A percentile compares a stretch with the other conserved stretches of the same genome.
These are phyloP conservation scores for Auriculariales sp. DNA, from an alignment of 768 basidiomycete species.

Conservation along the genomic window DNA sequence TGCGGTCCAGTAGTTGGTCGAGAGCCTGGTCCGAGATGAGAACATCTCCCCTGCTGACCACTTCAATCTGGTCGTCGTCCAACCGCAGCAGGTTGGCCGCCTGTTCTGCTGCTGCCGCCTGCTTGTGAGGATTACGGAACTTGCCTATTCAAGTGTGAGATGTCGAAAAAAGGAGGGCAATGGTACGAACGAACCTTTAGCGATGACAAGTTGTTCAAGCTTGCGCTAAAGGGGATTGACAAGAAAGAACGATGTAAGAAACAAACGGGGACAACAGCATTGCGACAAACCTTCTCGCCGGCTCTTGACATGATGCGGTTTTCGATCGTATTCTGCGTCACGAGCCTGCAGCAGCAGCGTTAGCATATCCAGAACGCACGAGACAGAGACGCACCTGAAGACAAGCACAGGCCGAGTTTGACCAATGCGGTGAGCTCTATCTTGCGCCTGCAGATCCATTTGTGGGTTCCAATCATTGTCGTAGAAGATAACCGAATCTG, in stretches of 20 bases:
- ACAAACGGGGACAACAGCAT: not conserved
- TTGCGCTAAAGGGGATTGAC: constrained; percentile 44
- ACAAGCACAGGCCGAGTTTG: constrained; percentile 85
- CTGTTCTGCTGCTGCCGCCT: constrained; percentile 64
- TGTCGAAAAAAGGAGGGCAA: not conserved
- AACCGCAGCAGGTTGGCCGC: constrained; percentile 62
- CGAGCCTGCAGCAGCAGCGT: constrained; percentile 28
- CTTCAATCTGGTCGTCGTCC: constrained; percentile 81
- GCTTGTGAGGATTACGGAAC: constrained; percentile 61
- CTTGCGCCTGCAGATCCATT: constrained; percentile 93
- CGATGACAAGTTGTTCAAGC: constrained; percentile 90
- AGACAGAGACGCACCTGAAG: constrained; percentile 32
- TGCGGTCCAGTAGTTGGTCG: constrained; percentile 65
- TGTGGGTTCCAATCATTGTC: constrained; percentile 93
- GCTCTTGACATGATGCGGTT: constrained; percentile 84
- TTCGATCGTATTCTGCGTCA: constrained; percentile 82
- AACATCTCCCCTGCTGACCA: constrained; percentile 57
- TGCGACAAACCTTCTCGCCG: too few species aligned
- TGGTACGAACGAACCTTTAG: constrained; percentile 44
- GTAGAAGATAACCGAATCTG: constrained; percentile 88
- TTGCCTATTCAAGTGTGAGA: constrained; percentile 37
- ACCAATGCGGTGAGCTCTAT: constrained; percentile 90
- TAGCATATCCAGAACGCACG: not conserved
- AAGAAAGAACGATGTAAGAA: too few species aligned
- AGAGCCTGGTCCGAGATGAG: constrained; percentile 77